Base-by-base conservation (phyloP, 2,329 filamentous ascomycete species). In the Penicillium polonicum region DNA sequence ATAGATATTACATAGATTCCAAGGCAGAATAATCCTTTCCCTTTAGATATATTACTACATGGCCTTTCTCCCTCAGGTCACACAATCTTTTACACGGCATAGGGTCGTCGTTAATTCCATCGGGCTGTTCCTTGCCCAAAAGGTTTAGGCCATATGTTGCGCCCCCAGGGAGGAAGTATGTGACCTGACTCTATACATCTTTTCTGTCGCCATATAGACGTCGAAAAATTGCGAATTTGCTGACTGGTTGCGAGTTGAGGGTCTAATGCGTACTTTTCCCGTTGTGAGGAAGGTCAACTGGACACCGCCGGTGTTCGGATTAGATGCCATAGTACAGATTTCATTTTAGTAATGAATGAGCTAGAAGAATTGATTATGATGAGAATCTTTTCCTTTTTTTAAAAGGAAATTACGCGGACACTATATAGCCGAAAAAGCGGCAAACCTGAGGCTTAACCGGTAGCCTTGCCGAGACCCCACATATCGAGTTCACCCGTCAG, bases 41-140 rank as follows among this genome's bases (percentile, higher is more conserved):
- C 3, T 19, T 4, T 29, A 27, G 2, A 17, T 45, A 45, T 29
- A 25, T 5, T 25, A 43, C 13, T 25, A 43, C 13, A 25, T 17
- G 5, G 7, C 7, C 7, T 43, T 25, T 2, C 15, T 5, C 19
- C 19, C 12, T 23, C 12, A 12, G 13, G 17, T 17, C 3, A 10
- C 3, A 10, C 13, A 25, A 43, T 17, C 6, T 25, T 9, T 19
- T 23, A 41, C 12, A 25, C 6, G 13, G 53, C 53, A 63, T 42
- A 2, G 72, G 71, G 35, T 70, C 64, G 21, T 59, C 65, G 52
- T 70, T 75, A 10, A 73, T 65, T 0, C 71, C 72, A 57, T 75
- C 71, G 4, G 70, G 66, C 44, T 66, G 60, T 52, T 74, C 72
- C 44, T 58, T 65, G 25, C 75, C 70, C 59, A 75, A 52, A 13